Percentiles rank a stretch among this genome's conserved stretches.
Conservation (phyloP, 352 stramenopile species). For the Pythium periplocum region DNA sequence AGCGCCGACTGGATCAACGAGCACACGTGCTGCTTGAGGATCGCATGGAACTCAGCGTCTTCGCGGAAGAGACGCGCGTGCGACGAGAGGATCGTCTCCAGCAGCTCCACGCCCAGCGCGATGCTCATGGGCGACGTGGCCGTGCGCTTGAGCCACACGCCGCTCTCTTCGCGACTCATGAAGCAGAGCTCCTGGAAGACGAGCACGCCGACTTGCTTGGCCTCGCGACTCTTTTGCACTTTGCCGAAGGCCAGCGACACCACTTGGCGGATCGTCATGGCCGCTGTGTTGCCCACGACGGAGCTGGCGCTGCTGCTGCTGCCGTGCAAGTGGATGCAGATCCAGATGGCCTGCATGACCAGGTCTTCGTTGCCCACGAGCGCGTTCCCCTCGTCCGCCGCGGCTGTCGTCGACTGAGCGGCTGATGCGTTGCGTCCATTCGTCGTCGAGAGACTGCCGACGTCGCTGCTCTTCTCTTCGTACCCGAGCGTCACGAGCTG, state of each 20-base stretch:
- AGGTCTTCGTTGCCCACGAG: slow-evolving; percentile 79
- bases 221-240: slow-evolving; percentile 54
- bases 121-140: slow-evolving; percentile 70
- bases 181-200: slow-evolving; percentile 87
- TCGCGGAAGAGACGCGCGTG: slow-evolving; percentile 61
- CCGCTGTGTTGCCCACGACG: slow-evolving; percentile 80
- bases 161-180: slow-evolving; percentile 79
- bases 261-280: slow-evolving; percentile 85
- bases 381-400: slow-evolving; percentile 23
- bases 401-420: not conserved
- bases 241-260: slow-evolving; percentile 85
- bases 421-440: slow-evolving; percentile 6
- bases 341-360: slow-evolving; percentile 86
- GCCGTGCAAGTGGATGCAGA: slow-evolving; percentile 79
- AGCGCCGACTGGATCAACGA: slow-evolving; percentile 67
- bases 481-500: slow-evolving; percentile 82
- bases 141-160: slow-evolving; percentile 81
- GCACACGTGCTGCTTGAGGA: slow-evolving; percentile 80
- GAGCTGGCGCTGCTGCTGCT: slow-evolving; percentile 67
- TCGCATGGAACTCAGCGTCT: slow-evolving; percentile 66
- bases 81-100: slow-evolving; percentile 68
- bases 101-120: slow-evolving; percentile 68
- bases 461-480: slow-evolving; percentile 36
- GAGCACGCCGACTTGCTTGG: slow-evolving; percentile 77
- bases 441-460: not conserved